phyloP scores from a whole-genome alignment of 2,329 filamentous ascomycete genomes.

The Lasiodiplodia theobromae region DNA sequence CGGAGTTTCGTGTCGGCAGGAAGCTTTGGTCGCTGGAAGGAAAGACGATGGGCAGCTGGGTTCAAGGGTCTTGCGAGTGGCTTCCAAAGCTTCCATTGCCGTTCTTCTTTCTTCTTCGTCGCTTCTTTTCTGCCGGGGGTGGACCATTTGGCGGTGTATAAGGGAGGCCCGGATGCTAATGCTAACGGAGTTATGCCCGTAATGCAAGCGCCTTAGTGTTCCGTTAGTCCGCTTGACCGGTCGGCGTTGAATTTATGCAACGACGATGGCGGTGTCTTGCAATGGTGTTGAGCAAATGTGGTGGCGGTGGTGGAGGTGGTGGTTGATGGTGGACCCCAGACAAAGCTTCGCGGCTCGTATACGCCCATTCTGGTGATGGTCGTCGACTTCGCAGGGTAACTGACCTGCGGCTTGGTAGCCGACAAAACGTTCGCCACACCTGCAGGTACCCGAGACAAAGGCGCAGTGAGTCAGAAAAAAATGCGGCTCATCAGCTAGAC shows the following conservation, averaged over 20 bases:
- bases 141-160: neutral
- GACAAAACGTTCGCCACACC: neutral
- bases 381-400: neutral
- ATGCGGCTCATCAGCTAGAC: neutral
- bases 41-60: neutral
- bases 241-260: neutral
- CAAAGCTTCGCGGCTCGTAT: too few relatives aligned
- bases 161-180: neutral
- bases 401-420: neutral
- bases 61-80: neutral
- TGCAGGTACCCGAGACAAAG: neutral
- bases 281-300: neutral
- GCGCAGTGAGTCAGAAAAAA: neutral
- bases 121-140: neutral
- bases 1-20: neutral
- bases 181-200: neutral
- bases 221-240: neutral
- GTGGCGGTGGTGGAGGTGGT: neutral
- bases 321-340: neutral
- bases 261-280: neutral
- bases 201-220: neutral
- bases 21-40: neutral
- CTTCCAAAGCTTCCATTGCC: neutral
- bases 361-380: neutral
- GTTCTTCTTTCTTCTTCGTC: neutral